phyloP scores from a whole-genome alignment of 1,284 basidiomycete genomes.

The Ceratorhiza oryzae-sativae region DNA sequence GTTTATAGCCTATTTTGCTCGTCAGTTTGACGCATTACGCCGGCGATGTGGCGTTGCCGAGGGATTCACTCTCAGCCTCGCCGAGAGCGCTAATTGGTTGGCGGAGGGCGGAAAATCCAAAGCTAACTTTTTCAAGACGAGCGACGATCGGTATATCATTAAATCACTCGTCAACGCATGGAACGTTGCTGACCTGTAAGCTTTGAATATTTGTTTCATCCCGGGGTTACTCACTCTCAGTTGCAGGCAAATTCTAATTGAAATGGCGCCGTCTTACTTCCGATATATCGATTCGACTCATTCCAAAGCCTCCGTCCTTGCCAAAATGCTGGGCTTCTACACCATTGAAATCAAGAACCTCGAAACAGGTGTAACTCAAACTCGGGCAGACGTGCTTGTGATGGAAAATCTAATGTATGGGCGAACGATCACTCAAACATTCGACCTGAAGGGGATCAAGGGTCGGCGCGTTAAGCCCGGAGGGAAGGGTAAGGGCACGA shows the following conservation, averaged over 20 bases:
- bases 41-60: conserved; percentile 71
- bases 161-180: conserved; percentile 83
- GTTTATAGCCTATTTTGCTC: conserved; percentile 70
- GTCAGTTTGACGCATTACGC: conserved; percentile 73
- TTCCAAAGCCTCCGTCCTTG: conserved; percentile 68
- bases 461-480: conserved; percentile 67
- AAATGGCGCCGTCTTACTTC: conserved; percentile 78
- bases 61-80: conserved; percentile 64
- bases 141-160: conserved; percentile 76
- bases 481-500: conserved; percentile 54
- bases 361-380: conserved; percentile 68
- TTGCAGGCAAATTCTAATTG: conserved; percentile 73
- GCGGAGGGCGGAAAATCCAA: conserved; percentile 59
- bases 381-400: conserved; percentile 74
- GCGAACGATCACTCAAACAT: conserved; percentile 59
- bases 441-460: conserved; percentile 82
- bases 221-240: neutral
- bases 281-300: conserved; percentile 73
- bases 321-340: conserved; percentile 80
- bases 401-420: conserved; percentile 82
- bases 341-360: conserved; percentile 76
- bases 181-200: conserved; percentile 82
- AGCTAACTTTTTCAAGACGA: conserved; percentile 79
- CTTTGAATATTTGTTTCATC: conserved; percentile 43
- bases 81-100: conserved; percentile 68